phyloP scores from a whole-genome alignment of 352 stramenopile genomes.

The Globisporangium viniferum region DNA sequence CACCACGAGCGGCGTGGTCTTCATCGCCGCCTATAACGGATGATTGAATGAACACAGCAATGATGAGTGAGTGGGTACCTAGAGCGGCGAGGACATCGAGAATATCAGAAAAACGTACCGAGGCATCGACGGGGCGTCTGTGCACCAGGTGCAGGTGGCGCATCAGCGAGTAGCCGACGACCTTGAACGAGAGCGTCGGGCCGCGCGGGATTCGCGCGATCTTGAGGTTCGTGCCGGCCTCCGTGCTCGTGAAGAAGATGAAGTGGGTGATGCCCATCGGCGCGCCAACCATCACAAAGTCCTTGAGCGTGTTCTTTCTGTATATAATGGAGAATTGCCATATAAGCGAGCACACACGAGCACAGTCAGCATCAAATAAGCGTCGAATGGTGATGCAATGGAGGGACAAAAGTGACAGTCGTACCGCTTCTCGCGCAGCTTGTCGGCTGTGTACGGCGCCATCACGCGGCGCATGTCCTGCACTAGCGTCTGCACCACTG shows the following conservation, averaged over 20 bases:
- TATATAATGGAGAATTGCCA: neutral
- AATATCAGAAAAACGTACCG: conserved; percentile 11
- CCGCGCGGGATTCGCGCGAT: conserved; percentile 92
- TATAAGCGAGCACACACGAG: neutral
- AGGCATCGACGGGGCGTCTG: conserved; percentile 88
- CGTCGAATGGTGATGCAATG: neutral
- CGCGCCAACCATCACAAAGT: conserved; percentile 89
- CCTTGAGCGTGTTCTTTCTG: conserved; percentile 88
- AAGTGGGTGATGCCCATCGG: conserved; percentile 97
- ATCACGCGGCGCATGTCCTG: conserved; percentile 94
- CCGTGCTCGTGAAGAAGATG: conserved; percentile 94
- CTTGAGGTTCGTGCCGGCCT: conserved; percentile 92
- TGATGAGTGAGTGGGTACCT: neutral
- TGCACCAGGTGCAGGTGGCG: conserved; percentile 92
- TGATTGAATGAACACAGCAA: neutral
- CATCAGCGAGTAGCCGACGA: conserved; percentile 89
- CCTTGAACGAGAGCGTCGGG: conserved; percentile 94
- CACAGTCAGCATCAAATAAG: neutral
- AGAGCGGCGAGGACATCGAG: neutral
- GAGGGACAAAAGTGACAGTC: neutral
- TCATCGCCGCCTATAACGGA: conserved; percentile 45
- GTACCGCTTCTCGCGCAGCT: conserved; percentile 86
- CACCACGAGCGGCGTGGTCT: conserved; percentile 94
- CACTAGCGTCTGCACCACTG: conserved; percentile 84
- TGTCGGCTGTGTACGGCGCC: conserved; percentile 93